These are phyloP conservation scores for Penicillium malachiteum DNA, from an alignment of 495 filamentous ascomycete species.

Conservation along the genomic window DNA sequence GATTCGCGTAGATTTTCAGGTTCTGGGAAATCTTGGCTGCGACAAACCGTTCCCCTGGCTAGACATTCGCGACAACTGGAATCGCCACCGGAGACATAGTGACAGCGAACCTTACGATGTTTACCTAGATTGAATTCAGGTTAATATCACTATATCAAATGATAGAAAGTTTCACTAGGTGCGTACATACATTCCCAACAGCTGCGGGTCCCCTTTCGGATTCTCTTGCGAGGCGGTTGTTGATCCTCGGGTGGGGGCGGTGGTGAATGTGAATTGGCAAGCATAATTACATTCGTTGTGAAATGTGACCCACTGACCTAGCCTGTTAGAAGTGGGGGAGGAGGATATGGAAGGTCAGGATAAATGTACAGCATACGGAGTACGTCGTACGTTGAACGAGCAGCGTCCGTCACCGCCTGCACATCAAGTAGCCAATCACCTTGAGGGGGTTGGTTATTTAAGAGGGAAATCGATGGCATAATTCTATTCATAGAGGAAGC, in stretches of 20 bases:
- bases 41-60: constrained; percentile 42
- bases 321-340: neutral
- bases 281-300: neutral
- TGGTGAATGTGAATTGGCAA: neutral
- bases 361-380: neutral
- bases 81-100: constrained; percentile 13
- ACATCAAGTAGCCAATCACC: constrained; percentile 3
- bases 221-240: constrained; percentile 37
- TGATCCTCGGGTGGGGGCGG: constrained; percentile 6
- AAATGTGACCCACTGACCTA: neutral
- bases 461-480: neutral
- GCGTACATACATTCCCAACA: constrained; percentile 53
- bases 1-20: constrained; percentile 30
- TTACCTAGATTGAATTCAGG: constrained; percentile 11
- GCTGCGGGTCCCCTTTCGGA: constrained; percentile 56
- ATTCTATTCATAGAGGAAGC: too few relatives aligned
- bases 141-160: too few relatives aligned
- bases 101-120: constrained; percentile 21
- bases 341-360: neutral
- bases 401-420: constrained; percentile 4
- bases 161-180: too few relatives aligned
- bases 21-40: constrained; percentile 51
- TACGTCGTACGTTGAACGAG: constrained; percentile 1
- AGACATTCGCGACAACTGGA: constrained; percentile 48
- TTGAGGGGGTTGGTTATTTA: neutral